Base-by-base conservation (phyloP, 495 filamentous ascomycete species). In the Amorphotheca resinae region DNA sequence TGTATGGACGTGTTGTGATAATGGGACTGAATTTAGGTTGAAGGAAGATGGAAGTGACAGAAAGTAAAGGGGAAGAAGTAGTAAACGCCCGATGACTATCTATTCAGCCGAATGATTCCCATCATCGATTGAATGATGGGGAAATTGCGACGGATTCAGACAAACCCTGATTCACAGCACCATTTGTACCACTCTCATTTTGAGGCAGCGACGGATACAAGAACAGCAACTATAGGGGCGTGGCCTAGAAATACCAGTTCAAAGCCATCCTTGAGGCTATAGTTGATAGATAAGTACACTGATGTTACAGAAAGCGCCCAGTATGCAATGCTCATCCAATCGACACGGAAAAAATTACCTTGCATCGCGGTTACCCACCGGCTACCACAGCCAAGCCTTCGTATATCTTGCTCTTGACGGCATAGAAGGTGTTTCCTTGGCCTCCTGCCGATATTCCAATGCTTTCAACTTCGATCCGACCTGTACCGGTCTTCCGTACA, bases 401-500 rank as follows among this genome's bases (percentile, higher is more conserved):
- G 60, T 93, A 93, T 44, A 93, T 87, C 55, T 77, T 84, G 57
- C 62, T 73, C 63, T 80, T 87, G 15, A 93, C 84, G 12, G 76
- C 73, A 55, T 80, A 74, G 61, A 93, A 83, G 34, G 77, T 76
- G n/a, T 69, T 66, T 53, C 52, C 61, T 57, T 57, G 58, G 26
- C 14, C 21, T 8, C 66, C 60, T 4, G 63, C 64, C 33, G 64
- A 63, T 43, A 69, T 64, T 40, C 71, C 76, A 12, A 82, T 75
- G 31, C 83, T 85, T 59, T 95, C 91, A 30, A 96, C 73, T 62
- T 95, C 93, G 44, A 99, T 84, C 55, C 73, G 73, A 0, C 88
- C 93, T 3, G 83, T 84, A 0, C 77, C 82, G 3, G 76, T 81
- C 62, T 99, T 99, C 39, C 87, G 69, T 31, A 99, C 89, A 5